Conservation (phyloP, 495 filamentous ascomycete genomes). For the Thozetella sp. region DNA sequence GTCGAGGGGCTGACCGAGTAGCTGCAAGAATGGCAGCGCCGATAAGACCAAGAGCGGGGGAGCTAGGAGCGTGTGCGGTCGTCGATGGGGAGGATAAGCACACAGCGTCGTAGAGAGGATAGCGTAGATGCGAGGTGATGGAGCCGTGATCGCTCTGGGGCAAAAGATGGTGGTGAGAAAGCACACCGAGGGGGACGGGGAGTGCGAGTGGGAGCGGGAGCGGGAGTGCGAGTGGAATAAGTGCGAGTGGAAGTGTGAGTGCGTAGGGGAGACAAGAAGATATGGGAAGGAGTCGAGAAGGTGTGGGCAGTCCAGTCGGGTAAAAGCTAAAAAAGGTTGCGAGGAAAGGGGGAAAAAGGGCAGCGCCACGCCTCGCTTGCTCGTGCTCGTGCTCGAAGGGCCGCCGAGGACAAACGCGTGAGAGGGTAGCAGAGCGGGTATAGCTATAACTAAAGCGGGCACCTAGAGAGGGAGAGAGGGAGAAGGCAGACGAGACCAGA, state of each 20-base stretch:
- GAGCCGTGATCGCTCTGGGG: no score
- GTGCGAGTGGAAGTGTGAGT: background rate
- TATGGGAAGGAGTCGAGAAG: background rate
- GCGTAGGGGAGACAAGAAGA: background rate
- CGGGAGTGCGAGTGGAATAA: background rate
- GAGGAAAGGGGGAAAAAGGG: background rate
- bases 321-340: background rate
- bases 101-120: no score
- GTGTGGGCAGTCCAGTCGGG: background rate
- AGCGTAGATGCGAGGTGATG: no score
- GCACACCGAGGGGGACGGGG: background rate
- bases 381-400: background rate
- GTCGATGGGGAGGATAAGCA: no score
- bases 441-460: background rate
- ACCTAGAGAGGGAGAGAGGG: background rate
- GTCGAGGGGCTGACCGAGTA: no score
- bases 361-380: background rate
- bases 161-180: no score
- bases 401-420: background rate
- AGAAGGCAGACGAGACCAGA: background rate
- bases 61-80: no score
- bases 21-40: no score
- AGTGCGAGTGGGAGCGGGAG: background rate
- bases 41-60: no score
- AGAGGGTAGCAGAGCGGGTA: constrained; percentile 1